These are phyloP conservation scores for Melampsora americana DNA, from an alignment of 1,284 basidiomycete genomes.

Conservation along the genomic window DNA sequence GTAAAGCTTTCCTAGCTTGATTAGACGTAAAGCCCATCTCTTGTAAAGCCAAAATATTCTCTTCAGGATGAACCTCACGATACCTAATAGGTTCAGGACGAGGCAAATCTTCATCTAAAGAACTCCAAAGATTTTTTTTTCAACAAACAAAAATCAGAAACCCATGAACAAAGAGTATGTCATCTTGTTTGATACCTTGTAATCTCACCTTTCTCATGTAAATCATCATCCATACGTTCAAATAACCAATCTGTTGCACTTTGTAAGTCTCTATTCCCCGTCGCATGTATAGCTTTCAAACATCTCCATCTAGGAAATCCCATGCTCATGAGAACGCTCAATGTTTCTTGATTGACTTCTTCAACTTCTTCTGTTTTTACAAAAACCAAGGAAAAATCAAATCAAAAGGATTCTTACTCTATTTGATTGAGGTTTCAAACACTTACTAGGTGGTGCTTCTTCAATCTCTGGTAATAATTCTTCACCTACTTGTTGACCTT, in stretches of 20 bases:
- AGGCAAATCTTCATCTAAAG: no score
- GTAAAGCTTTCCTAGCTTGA: conserved; percentile 81
- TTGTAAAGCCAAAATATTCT: conserved; percentile 61
- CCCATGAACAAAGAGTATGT: no score
- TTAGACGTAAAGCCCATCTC: conserved; percentile 89
- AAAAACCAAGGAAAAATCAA: not conserved
- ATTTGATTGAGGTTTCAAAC: conserved; percentile 55
- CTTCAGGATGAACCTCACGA: conserved; percentile 1
- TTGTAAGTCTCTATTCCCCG: conserved; percentile 69
- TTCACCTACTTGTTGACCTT: conserved; percentile 72
- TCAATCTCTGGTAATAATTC: conserved; percentile 66
- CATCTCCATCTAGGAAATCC: conserved; percentile 79
- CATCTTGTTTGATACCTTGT: no score
- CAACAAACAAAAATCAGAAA: no score
- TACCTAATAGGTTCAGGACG: no score
- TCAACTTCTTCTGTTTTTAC: conserved; percentile 48
- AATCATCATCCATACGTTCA: conserved; percentile 80
- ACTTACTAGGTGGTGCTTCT: conserved; percentile 48
- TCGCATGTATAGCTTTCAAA: conserved; percentile 83
- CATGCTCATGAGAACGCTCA: conserved; percentile 76
- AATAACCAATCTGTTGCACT: conserved; percentile 95
- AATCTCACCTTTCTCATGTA: no score
- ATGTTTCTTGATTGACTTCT: conserved; percentile 67
- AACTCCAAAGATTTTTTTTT: no score
- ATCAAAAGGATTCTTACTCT: not conserved